Evolutionary conservation across 2,329 filamentous ascomycete species (phyloP), one percentile per base, ranked within the genome.

Genomic region (Aureobasidium sp.): DNA sequence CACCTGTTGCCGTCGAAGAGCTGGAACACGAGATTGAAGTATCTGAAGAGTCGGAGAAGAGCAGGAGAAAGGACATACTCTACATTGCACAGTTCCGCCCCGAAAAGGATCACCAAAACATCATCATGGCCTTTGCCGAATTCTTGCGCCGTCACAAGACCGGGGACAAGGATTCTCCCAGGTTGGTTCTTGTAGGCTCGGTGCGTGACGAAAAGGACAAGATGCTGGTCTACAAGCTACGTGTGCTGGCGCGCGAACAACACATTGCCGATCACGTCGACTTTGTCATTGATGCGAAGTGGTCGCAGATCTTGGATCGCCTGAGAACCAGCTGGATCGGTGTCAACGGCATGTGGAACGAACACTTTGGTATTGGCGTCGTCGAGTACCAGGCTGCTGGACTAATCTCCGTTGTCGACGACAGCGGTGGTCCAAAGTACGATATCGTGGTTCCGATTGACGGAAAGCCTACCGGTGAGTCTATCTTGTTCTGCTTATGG

Each of bases 341-440:
- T 54, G 91, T 96, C 33, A 99, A 99, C 69, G 91, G 89, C 70
- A 99, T 99, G 94, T 99, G 94, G 93, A 97, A 97, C 73, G 94
- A 99, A 77, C 94, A 99, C 74, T 99, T 99, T 72, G 94, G 94
- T 24, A 99, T 99, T 63, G 94, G 94, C 1, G 92, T 97, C 17
- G 94, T 99, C 44, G 94, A 99, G 78, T 99, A 97, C 72, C 92
- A 97, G 72, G 94, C 94, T 4, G 94, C 94, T 0, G 94, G 94
- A 1, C 79, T 99, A 62, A 91, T 99, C 62, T 86, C 88, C 5
- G 92, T 99, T 0, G 94, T 97, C 9, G 94, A 99, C 70, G 81
- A 97, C 74, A 94, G 89, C 56, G 94, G 93, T 9, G 94, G 94
- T 0, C 94, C 94, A 1, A 96, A 94, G 75, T 76, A 91, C 65